A percentile compares a stretch with the other conserved stretches of the same genome.
Conservation (phyloP, 805 yeast genomes). For the Myxozyma kluyveri region DNA sequence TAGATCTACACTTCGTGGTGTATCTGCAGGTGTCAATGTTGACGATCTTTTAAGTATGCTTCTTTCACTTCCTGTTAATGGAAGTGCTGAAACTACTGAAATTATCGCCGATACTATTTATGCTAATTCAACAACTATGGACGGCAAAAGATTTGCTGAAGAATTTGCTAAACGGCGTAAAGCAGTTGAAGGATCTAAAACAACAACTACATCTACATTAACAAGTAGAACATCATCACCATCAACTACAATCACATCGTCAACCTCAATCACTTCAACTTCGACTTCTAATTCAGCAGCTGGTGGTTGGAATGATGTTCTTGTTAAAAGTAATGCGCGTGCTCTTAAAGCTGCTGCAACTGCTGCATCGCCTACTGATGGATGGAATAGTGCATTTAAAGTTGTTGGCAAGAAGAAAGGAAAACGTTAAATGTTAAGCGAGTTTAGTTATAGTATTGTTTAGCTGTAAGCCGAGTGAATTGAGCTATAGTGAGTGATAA, state of each 20-base stretch:
- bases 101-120: conserved; percentile 91
- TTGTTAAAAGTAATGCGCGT: conserved; percentile 23
- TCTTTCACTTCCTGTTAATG: conserved; percentile 65
- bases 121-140: conserved; percentile 83
- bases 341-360: conserved; percentile 10
- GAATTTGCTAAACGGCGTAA: conserved; percentile 81
- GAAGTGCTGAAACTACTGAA: conserved; percentile 67
- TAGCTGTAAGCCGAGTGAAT: too few relatives aligned
- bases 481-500: too few relatives aligned
- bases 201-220: conserved; percentile 39
- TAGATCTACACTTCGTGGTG: conserved; percentile 42
- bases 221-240: neutral
- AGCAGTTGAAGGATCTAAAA: conserved; percentile 60
- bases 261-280: neutral
- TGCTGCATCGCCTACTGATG: conserved; percentile 32
- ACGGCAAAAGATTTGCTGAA: conserved; percentile 88
- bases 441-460: too few relatives aligned
- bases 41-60: conserved; percentile 79
- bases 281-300: conserved; percentile 30
- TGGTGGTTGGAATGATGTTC: conserved; percentile 29
- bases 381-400: conserved; percentile 49
- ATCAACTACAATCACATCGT: neutral
- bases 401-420: conserved; percentile 64
- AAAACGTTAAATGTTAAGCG: conserved; percentile 6
- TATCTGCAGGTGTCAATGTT: conserved; percentile 66